Evolutionary conservation across 106 monocot genomes (phyloP).

Genomic region (Dioscorea zingiberensis): DNA sequence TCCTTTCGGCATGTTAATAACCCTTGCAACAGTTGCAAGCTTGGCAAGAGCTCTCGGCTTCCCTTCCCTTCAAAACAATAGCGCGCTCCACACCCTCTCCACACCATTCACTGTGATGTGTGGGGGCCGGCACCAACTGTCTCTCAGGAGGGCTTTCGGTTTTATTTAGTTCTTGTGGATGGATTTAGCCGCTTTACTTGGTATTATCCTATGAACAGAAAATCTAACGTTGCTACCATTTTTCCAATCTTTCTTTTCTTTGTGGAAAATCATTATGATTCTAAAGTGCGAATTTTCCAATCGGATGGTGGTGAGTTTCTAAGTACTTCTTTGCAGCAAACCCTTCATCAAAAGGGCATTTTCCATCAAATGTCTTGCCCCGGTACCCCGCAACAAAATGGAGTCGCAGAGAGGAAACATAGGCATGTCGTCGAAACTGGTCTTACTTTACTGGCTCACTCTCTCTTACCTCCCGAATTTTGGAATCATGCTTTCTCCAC

Average conservation of each 20-base stretch:
- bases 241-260: background rate
- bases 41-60: background rate
- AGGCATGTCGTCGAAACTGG: background rate
- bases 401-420: background rate
- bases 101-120: background rate
- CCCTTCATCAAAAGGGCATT: background rate
- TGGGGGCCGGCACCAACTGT: background rate
- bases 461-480: background rate
- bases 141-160: background rate
- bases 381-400: background rate
- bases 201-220: background rate
- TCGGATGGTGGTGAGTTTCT: background rate
- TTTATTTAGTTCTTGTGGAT: constrained; percentile 1
- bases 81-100: background rate
- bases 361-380: background rate
- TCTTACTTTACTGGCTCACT: background rate
- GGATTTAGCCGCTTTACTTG: background rate
- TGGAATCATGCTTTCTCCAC: background rate
- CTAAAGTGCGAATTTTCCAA: background rate
- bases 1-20: background rate
- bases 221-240: background rate
- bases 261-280: background rate
- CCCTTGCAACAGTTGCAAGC: background rate
- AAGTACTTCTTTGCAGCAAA: background rate
- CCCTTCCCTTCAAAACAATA: background rate